Evolutionary conservation across 2,329 filamentous ascomycete genomes (phyloP), one percentile per base, ranked within the genome.

Genomic region (Atkinsonella hypoxylon): DNA sequence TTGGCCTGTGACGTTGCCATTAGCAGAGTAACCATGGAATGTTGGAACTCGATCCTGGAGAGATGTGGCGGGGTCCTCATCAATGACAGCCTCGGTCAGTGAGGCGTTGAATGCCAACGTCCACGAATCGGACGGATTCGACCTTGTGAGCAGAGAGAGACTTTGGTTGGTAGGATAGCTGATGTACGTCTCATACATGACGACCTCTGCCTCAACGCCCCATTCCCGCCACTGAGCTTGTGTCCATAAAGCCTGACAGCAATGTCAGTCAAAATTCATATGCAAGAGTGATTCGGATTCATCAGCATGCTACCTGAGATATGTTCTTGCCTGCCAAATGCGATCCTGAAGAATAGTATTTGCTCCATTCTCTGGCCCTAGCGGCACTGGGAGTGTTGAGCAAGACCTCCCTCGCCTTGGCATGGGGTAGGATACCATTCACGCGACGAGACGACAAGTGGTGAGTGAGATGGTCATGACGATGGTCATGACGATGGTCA

Each of bases 1-100:
- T 13, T 81, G 79, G 2, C 81, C 89, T 0, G 91, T 96, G 45
- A 94, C 91, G 64, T 97, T 95, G 30, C 91, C 91, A 53, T 76
- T 90, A 4, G 89, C 89, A 4, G 89, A 95, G 67, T 96, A 97
- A 49, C 91, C 93, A 62, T 97, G 91, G 71, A 97, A 97, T 0
- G 85, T 91, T 1, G 91, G 89, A 22, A 97, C 77, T 31, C 88
- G 76, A 59, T 89, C 78, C 10, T 77, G 68, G 44, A 89, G 71
- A 20, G 81, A 77, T 17, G 82, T 89, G 0, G 89, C 94, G 3
- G 82, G 78, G 64, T 98, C 93, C 48, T 95, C 83, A 0, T 88
- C 76, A 5, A 97, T 71, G 2, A 91, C 76, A 61, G 95, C 89
- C 66, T 98, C 93, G 58, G 87, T 81, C 40, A 97, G 70, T 1